These are phyloP conservation scores for Alternaria brassicae DNA, from an alignment of 2,329 filamentous ascomycete species.

Conservation along the genomic window DNA sequence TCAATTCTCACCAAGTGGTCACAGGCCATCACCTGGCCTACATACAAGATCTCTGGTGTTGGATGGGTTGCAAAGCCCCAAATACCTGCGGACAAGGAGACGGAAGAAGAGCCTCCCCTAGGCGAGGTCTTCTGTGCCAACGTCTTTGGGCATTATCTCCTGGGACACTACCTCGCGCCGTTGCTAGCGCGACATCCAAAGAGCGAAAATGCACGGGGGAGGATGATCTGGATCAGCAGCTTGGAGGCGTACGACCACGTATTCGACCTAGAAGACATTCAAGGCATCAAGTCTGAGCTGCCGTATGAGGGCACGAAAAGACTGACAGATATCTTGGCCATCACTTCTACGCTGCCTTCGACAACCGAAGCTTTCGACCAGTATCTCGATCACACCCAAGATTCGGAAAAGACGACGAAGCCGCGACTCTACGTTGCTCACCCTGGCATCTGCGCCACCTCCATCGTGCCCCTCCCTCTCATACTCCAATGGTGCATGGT, in stretches of 20 bases:
- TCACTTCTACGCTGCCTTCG: conserved; percentile 74
- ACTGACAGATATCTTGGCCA: conserved; percentile 80
- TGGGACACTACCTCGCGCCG: conserved; percentile 80
- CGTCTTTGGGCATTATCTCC: conserved; percentile 92
- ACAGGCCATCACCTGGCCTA: conserved; percentile 76
- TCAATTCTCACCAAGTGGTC: conserved; percentile 67
- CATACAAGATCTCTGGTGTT: conserved; percentile 71
- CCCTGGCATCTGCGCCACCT: conserved; percentile 84
- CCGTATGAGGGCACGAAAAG: conserved; percentile 91
- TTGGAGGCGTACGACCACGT: conserved; percentile 69
- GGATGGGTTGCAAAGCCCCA: conserved; percentile 65
- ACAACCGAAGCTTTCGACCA: conserved; percentile 57
- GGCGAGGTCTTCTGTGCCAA: conserved; percentile 90
- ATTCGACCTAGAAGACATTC: conserved; percentile 75
- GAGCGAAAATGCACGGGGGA: conserved; percentile 57
- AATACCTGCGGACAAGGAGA: conserved; percentile 44
- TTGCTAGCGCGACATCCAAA: conserved; percentile 65
- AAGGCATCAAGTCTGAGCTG: conserved; percentile 67
- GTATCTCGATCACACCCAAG: conserved; percentile 31
- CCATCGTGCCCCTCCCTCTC: conserved; percentile 76
- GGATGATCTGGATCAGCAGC: conserved; percentile 87
- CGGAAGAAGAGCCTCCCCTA: conserved; percentile 65
- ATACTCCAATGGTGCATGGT: conserved; percentile 75
- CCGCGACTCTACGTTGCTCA: conserved; percentile 81
- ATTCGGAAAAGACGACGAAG: conserved; percentile 24